Evolutionary conservation across 768 basidiomycete genomes (phyloP), one percentile per base, ranked within the genome.

Genomic region (Russula foetens): DNA sequence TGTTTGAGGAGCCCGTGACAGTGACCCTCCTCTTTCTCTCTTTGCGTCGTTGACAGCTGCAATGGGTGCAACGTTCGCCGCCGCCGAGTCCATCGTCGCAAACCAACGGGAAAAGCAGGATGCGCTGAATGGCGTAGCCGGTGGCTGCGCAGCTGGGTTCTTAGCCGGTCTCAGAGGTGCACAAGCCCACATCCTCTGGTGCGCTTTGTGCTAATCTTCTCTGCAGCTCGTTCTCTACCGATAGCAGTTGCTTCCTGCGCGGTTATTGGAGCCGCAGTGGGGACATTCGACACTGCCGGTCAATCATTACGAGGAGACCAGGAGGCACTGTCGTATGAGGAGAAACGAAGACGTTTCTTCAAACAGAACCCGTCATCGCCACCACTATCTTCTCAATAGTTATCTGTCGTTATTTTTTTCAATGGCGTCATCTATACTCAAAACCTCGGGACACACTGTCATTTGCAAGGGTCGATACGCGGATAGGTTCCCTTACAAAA

Each of bases 111-210:
- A 84, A 72, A 84, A 76, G 65, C 79, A 92, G 63, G 95, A 98
- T 71, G 78, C 86, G 44, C 68, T 90, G 62, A 97, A 93, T 68
- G 88, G 89, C 51, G 87, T 86, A 48, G 83, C 84, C 53, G 94
- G 90, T 56, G 94, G 88, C 58, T 96, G 93, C 75, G 93, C 93
- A 50, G 93, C 93, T 53, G 94, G 94, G 48, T 92, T 96, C 75
- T 75, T 96, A 63, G 91, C 91, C 31, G 94, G 94, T 55, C 73
- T 95, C 58, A 81, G 90, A 77, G 81, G 91, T 92, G 68, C 43
- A 81, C 74, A 12, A 45, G 33, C 53, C 56, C 52, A 19, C 46
- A 31, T 17, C 61, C 23, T 24, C 29, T 29, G 33, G 23, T 43
- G 23, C 41, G 7, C 57, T 38, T 51, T 61, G 53, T 56, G 23